A percentile compares a stretch with the other conserved stretches of the same genome.
phyloP scores from a whole-genome alignment of 495 filamentous ascomycete genomes.

The Lineolata rhizophorae region DNA sequence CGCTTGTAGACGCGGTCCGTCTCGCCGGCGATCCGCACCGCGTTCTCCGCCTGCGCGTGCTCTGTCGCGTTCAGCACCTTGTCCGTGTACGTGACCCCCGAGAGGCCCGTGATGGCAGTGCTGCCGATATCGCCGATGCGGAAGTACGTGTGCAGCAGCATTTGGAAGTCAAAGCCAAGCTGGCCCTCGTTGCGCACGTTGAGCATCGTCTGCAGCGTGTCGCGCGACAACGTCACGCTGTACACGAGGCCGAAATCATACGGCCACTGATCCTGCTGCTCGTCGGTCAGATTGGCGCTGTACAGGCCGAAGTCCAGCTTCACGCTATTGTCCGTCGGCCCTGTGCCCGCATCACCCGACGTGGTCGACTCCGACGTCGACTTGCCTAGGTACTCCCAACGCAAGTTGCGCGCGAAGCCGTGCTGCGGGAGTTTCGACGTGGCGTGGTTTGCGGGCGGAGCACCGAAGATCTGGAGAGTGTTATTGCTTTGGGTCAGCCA shows the following conservation, averaged over 20 bases:
- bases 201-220: slow-evolving; percentile 57
- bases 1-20: slow-evolving; percentile 56
- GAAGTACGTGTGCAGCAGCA: slow-evolving; percentile 81
- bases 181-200: slow-evolving; percentile 71
- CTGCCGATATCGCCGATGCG: slow-evolving; percentile 44
- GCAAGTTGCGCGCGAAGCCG: slow-evolving; percentile 78
- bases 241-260: slow-evolving; percentile 80
- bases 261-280: slow-evolving; percentile 46
- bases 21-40: slow-evolving; percentile 43
- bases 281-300: slow-evolving; percentile 39
- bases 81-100: slow-evolving; percentile 52
- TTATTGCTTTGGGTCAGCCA: too few species aligned
- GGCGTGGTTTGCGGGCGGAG: slow-evolving; percentile 45
- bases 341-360: slow-evolving; percentile 10
- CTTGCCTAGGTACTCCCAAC: slow-evolving; percentile 59
- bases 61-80: slow-evolving; percentile 43
- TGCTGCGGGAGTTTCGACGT: slow-evolving; percentile 70
- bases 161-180: slow-evolving; percentile 71
- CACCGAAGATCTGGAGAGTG: slow-evolving; percentile 61
- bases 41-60: slow-evolving; percentile 30
- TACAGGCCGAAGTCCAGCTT: slow-evolving; percentile 92
- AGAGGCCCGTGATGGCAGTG: slow-evolving; percentile 47
- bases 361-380: slow-evolving; percentile 29
- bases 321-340: slow-evolving; percentile 37
- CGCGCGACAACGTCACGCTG: slow-evolving; percentile 60